Base-by-base conservation (phyloP, 2,329 filamentous ascomycete species). In the Aspergillus sp. region DNA sequence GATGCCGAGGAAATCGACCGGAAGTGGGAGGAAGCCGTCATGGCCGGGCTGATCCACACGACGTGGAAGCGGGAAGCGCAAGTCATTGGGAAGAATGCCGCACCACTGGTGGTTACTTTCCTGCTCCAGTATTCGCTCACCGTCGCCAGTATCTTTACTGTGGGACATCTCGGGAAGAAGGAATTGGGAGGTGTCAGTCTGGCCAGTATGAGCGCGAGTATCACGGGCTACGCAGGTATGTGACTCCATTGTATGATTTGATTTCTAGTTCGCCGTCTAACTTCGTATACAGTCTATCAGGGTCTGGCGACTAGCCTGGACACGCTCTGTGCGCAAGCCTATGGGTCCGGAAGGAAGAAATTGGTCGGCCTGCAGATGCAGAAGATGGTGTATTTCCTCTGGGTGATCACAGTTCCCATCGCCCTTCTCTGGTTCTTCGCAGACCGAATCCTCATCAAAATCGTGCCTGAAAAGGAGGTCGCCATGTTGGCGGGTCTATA, bases 241-340 rank as follows among this genome's bases (percentile, higher is more conserved):
- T 20, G 6, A 16, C 40, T 10, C 40, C 19, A 23, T 11, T 45
- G 13, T 3, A 6, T 23, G 3, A 45, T 14, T 7, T 45, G 21
- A 23, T 9, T 21, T 19, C 10, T n/a, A 29, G 25, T 29, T 29
- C n/a, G 14, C 21, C 23, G 13, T 7, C 20, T 20, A 43, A 23
- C 17, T 14, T 19, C 5, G 2, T 25, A 25, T 45, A 4, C 87
- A 0, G 84, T 89, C 14, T 88, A 89, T 66, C 88, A 91, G 66
- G 88, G 91, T n/a, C 80, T 97, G 13, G 88, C 91, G 1, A 97
- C 93, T 4, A 90, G 88, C 58, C 78, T 97, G 34, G 93, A 97
- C 72, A 97, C 93, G 0, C 84, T 97, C 2, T 97, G 93, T 70
- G 85, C 93, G 0, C 93, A 97, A 71, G 93, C 94, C 0, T 97